Evolutionary conservation across 768 basidiomycete genomes (phyloP), one percentile per base, ranked within the genome.

Genomic region (Xerocomellus chrysenteron): DNA sequence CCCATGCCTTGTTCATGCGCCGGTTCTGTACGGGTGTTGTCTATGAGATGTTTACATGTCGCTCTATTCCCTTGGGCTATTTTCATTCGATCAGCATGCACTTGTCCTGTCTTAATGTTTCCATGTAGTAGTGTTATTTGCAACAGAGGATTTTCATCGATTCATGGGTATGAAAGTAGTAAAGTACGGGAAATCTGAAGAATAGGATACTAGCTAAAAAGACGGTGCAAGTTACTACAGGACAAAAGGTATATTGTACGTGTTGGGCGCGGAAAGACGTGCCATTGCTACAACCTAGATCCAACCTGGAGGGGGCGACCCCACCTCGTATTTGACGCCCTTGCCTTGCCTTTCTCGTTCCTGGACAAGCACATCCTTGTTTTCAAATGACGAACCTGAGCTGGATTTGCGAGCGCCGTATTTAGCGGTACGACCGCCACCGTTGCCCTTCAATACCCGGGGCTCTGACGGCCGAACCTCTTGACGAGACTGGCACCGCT

Each of bases 291-390:
- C 24, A 36, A 37, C 52, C 69, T 66, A 81, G 56, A 82, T 80
- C 80, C 80, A 82, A 65, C 80, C 80, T 59, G 76, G 77, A 64
- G 79, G 73, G 28, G 72, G 66, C n/a, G 56, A 46, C 11, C 47
- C 58, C 30, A 57, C 28, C 11, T 55, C 61, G 24, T 50, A 43
- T 40, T 41, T 54, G 19, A 47, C 16, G 8, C 35, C 32, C 24
- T 7, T 57, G 17, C 35, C 43, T 30, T 50, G 64, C 30, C 52
- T 63, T 28, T 60, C 59, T 28, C 60, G 49, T 56, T 56, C 60
- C 58, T 64, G 41, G 57, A 61, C 17, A 19, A 21, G 35, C 16
- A 33, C 19, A 36, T 59, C 52, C 46, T 60, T 66, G 39, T 44
- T 58, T 49, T 66, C 60, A 16, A 33, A 50, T 17, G 58, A 56